Evolutionary conservation across 2,329 filamentous ascomycete genomes (phyloP).

Genomic region (Aspergillus udagawae): DNA sequence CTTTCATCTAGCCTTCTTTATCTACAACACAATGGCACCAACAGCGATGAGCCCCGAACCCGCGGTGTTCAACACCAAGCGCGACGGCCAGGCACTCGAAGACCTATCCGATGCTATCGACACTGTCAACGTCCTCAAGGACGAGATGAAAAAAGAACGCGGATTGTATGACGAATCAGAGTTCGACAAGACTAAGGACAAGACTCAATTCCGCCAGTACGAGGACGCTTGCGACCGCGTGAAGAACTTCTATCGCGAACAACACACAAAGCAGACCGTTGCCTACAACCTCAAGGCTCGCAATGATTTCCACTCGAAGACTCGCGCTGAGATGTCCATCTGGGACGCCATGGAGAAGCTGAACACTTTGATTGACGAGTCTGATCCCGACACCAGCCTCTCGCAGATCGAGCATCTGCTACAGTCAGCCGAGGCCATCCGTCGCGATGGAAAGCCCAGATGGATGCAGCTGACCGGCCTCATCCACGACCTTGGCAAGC

Average conservation of each 20-base stretch:
- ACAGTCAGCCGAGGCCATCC: conserved; percentile 84
- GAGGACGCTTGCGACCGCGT: conserved; percentile 78
- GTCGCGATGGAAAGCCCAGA: conserved; percentile 59
- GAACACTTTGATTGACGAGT: conserved; percentile 85
- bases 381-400: conserved; percentile 82
- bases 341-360: conserved; percentile 93
- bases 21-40: conserved; percentile 25
- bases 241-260: conserved; percentile 78
- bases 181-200: conserved; percentile 73
- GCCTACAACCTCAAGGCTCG: conserved; percentile 80
- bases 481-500: conserved; percentile 46
- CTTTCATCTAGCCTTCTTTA: not conserved
- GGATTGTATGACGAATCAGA: conserved; percentile 53
- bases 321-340: conserved; percentile 72
- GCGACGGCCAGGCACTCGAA: conserved; percentile 56
- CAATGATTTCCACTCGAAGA: conserved; percentile 63
- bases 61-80: conserved; percentile 37
- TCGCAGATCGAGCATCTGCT: conserved; percentile 87
- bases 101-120: conserved; percentile 58
- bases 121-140: conserved; percentile 58
- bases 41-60: conserved; percentile 22
- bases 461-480: conserved; percentile 48
- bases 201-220: conserved; percentile 77
- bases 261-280: conserved; percentile 56
- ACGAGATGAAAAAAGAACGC: conserved; percentile 46